Percentiles rank a stretch among this genome's conserved stretches.
Conservation (phyloP, 1,284 basidiomycete species). For the Melanopsichium pennsylvanicum region DNA sequence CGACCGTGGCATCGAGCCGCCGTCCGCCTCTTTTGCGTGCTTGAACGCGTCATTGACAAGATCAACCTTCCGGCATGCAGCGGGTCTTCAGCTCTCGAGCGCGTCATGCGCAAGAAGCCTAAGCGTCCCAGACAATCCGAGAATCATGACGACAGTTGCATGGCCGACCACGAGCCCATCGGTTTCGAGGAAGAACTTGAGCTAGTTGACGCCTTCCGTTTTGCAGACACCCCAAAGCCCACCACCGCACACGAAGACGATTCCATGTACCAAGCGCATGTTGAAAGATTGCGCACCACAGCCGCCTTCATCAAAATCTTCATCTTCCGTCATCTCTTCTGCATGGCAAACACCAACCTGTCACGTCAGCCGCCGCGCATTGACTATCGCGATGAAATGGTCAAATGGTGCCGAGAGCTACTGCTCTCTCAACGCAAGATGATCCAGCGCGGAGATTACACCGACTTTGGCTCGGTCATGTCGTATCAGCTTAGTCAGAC, state of each 20-base stretch:
- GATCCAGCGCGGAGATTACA: slow-evolving; percentile 43
- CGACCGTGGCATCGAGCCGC: slow-evolving; percentile 43
- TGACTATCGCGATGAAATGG: slow-evolving; percentile 47
- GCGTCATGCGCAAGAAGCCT: slow-evolving; percentile 45
- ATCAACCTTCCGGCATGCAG: slow-evolving; percentile 50
- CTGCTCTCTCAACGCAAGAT: slow-evolving; percentile 47
- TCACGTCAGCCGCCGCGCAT: slow-evolving; percentile 37
- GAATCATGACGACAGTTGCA: slow-evolving; percentile 45
- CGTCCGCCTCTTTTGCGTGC: slow-evolving; percentile 41
- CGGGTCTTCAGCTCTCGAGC: slow-evolving; percentile 32
- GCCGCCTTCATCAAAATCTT: slow-evolving; percentile 49
- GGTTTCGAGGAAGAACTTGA: slow-evolving; percentile 45
- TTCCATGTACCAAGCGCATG: slow-evolving; percentile 38
- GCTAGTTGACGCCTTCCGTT: slow-evolving; percentile 34
- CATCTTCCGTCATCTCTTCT: slow-evolving; percentile 41
- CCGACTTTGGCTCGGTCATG: slow-evolving; percentile 48
- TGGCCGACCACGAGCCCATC: slow-evolving; percentile 46
- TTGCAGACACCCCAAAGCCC: slow-evolving; percentile 36
- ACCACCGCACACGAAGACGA: slow-evolving; percentile 42
- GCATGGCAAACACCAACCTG: slow-evolving; percentile 28
- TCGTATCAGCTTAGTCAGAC: slow-evolving; percentile 47
- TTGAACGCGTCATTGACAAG: slow-evolving; percentile 48
- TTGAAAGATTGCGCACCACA: slow-evolving; percentile 39
- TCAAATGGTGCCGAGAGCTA: slow-evolving; percentile 47
- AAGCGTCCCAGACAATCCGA: slow-evolving; percentile 39